Percentiles rank a stretch among this genome's conserved stretches.
phyloP scores from a whole-genome alignment of 2,329 filamentous ascomycete genomes.

The Onygenales sp. region DNA sequence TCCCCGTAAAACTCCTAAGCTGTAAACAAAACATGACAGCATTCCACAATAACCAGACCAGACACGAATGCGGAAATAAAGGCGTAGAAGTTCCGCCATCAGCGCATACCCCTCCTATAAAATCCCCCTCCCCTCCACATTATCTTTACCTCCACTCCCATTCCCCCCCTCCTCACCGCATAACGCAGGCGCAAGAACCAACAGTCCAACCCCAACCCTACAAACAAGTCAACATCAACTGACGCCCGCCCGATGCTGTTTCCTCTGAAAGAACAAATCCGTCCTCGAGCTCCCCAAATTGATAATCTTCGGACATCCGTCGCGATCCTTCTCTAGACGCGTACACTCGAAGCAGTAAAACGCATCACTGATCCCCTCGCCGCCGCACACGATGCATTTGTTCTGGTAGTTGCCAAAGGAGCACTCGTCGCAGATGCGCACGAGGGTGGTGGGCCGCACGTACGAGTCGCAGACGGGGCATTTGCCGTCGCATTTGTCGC shows the following conservation, averaged over 20 bases:
- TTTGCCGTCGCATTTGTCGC: constrained; percentile 99
- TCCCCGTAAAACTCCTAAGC: background rate
- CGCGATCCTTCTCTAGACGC: constrained; percentile 87
- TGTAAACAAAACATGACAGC: background rate
- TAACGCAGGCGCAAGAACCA: background rate
- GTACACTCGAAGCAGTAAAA: constrained; percentile 99
- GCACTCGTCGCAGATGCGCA: constrained; percentile 98
- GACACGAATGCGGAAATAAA: background rate
- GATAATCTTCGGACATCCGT: constrained; percentile 98
- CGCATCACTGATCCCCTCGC: constrained; percentile 94
- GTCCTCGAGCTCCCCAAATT: constrained; percentile 93
- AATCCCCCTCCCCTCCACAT: too few relatives aligned
- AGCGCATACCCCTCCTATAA: too few relatives aligned
- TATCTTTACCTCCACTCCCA: background rate
- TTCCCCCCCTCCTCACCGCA: background rate
- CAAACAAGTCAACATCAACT: background rate
- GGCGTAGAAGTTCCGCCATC: too few relatives aligned
- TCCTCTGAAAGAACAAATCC: constrained; percentile 75
- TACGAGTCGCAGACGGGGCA: constrained; percentile 98
- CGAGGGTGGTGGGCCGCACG: constrained; percentile 92
- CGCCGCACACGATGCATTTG: constrained; percentile 97
- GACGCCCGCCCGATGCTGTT: constrained; percentile 28
- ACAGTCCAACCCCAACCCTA: background rate
- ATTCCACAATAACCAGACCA: too few relatives aligned
- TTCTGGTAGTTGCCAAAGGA: constrained; percentile 99